phyloP scores from a whole-genome alignment of 2,329 filamentous ascomycete species.

The Herpotrichia juniperi region DNA sequence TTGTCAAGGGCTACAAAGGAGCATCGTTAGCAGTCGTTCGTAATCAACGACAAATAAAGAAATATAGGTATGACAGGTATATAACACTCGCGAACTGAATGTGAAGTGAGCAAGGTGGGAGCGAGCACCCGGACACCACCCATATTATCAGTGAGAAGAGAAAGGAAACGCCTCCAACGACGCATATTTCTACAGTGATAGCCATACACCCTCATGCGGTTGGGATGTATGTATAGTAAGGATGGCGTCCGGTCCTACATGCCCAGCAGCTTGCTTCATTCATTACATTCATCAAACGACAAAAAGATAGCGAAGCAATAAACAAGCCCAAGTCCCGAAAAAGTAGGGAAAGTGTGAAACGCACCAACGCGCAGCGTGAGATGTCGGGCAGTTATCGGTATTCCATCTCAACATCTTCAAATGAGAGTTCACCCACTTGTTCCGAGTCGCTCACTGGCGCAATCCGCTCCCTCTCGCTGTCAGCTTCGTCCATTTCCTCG shows the following conservation, averaged over 20 bases:
- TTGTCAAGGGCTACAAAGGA: neutral
- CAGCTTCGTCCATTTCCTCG: slow-evolving; percentile 86
- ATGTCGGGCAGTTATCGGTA: slow-evolving; percentile 56
- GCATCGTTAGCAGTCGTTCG: neutral
- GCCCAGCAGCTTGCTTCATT: slow-evolving; percentile 15
- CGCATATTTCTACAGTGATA: slow-evolving; percentile 2
- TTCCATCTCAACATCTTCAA: slow-evolving; percentile 67
- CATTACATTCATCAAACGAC: slow-evolving; percentile 7
- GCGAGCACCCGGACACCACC: neutral
- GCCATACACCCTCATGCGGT: neutral
- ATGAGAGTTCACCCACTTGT: slow-evolving; percentile 70
- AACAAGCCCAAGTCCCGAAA: slow-evolving; percentile 11
- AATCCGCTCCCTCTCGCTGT: slow-evolving; percentile 66
- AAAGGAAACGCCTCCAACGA: slow-evolving; percentile 5
- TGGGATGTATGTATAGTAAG: neutral
- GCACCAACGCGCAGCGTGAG: slow-evolving; percentile 45
- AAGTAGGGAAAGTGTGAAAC: slow-evolving; percentile 35
- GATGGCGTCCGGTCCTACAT: slow-evolving; percentile 1
- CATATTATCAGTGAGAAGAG: slow-evolving; percentile 1
- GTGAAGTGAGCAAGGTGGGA: neutral
- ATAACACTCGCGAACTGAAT: neutral
- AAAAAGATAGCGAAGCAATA: slow-evolving; percentile 12
- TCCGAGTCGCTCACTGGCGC: slow-evolving; percentile 61
- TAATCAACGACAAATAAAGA: neutral
- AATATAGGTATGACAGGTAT: neutral